Conservation (phyloP, 768 basidiomycete species). For the Agrocybe praecox region DNA sequence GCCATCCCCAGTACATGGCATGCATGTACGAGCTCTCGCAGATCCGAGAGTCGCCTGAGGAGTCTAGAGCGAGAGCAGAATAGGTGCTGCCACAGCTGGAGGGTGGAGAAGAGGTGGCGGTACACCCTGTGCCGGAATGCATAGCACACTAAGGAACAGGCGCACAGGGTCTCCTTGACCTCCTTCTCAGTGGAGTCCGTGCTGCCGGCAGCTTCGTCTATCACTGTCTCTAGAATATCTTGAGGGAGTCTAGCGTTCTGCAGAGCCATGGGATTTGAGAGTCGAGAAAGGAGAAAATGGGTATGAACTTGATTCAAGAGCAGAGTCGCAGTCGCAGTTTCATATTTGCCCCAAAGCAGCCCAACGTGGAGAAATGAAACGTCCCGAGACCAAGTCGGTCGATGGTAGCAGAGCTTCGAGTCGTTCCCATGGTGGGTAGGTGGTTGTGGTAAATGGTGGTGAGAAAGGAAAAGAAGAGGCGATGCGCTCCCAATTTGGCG, state of each 20-base stretch:
- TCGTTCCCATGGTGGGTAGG: too few relatives aligned
- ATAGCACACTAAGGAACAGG: slow-evolving; percentile 13
- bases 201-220: background rate
- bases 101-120: slow-evolving; percentile 13
- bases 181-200: background rate
- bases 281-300: too few relatives aligned
- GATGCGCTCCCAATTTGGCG: too few relatives aligned
- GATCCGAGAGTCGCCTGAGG: slow-evolving; percentile 5
- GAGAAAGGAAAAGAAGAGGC: too few relatives aligned
- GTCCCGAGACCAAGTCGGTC: too few relatives aligned
- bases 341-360: too few relatives aligned
- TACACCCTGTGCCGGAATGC: slow-evolving; percentile 14
- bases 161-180: slow-evolving; percentile 2
- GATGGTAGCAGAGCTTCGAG: too few relatives aligned
- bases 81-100: slow-evolving; percentile 15
- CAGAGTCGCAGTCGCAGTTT: too few relatives aligned
- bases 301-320: too few relatives aligned
- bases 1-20: slow-evolving; percentile 8
- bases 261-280: too few relatives aligned
- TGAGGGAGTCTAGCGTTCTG: background rate
- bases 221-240: slow-evolving; percentile 1
- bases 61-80: slow-evolving; percentile 6
- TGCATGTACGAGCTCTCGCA: slow-evolving; percentile 4
- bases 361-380: too few relatives aligned
- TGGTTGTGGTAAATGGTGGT: too few relatives aligned